phyloP scores from a whole-genome alignment of 805 yeast genomes.

The Sugiyamaella smithiae region DNA sequence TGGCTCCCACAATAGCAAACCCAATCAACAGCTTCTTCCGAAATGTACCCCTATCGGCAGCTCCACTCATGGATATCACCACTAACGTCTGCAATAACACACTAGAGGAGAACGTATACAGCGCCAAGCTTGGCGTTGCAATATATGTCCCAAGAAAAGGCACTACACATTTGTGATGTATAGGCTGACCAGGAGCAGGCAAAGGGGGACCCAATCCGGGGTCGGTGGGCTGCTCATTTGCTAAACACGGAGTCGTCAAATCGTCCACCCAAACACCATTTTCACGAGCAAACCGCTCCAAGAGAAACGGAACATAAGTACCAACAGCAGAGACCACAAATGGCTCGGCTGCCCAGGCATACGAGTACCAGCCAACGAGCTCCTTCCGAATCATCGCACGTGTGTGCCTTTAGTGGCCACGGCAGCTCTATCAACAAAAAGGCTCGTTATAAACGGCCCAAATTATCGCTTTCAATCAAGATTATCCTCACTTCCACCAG shows the following conservation, averaged over 20 bases:
- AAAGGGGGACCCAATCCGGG: slow-evolving; percentile 16
- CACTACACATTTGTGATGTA: slow-evolving; percentile 45
- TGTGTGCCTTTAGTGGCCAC: too few species aligned
- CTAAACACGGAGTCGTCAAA: slow-evolving; percentile 53
- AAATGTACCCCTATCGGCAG: slow-evolving; percentile 61
- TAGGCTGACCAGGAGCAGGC: slow-evolving; percentile 23
- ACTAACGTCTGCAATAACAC: slow-evolving; percentile 68
- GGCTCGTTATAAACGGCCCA: too few species aligned
- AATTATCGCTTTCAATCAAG: too few species aligned
- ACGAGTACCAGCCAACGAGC: slow-evolving; percentile 64
- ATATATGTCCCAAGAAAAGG: slow-evolving; percentile 46
- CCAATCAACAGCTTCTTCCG: slow-evolving; percentile 53
- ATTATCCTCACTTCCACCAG: too few species aligned
- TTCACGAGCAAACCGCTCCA: slow-evolving; percentile 69
- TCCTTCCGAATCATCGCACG: slow-evolving; percentile 29
- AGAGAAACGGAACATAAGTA: slow-evolving; percentile 67
- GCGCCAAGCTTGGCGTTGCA: slow-evolving; percentile 70
- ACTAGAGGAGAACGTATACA: slow-evolving; percentile 69
- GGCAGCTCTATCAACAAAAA: too few species aligned
- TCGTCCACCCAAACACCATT: slow-evolving; percentile 66
- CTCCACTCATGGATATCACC: slow-evolving; percentile 71
- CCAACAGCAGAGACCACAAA: slow-evolving; percentile 77
- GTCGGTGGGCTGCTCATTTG: slow-evolving; percentile 35
- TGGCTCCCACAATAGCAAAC: slow-evolving; percentile 59
- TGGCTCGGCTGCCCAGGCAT: slow-evolving; percentile 76